phyloP scores from a whole-genome alignment of 257 asterid species.

The Primulina eburnea region DNA sequence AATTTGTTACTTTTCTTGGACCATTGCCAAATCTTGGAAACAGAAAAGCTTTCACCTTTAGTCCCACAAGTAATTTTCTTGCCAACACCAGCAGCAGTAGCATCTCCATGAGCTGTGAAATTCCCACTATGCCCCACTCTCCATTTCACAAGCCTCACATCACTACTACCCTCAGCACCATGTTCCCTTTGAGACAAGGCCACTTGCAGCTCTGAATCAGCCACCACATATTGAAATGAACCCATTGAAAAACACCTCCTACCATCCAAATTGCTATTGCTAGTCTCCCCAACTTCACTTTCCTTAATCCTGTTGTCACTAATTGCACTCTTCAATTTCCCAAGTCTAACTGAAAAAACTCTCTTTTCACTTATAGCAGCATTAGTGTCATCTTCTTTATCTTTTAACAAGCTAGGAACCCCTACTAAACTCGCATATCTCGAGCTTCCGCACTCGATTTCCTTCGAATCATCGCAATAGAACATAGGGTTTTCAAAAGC shows the following conservation, averaged over 20 bases:
- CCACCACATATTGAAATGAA: constrained; percentile 88
- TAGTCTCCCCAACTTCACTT: constrained; percentile 66
- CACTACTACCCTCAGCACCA: constrained; percentile 29
- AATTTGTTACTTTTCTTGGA: constrained; percentile 70
- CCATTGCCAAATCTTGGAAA: constrained; percentile 97
- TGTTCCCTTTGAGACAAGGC: constrained; percentile 43
- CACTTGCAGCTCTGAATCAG: constrained; percentile 77
- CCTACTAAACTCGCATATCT: constrained; percentile 27
- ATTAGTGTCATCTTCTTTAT: constrained; percentile 31
- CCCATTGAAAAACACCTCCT: constrained; percentile 99
- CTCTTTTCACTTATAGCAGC: constrained; percentile 50
- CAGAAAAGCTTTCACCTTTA: constrained; percentile 95
- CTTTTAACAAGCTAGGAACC: constrained; percentile 30
- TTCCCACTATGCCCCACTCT: constrained; percentile 48
- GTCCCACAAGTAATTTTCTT: constrained; percentile 67
- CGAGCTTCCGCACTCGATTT: constrained; percentile 40
- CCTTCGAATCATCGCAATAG: constrained; percentile 47
- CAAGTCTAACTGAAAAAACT: constrained; percentile 87
- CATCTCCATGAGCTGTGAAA: constrained; percentile 47
- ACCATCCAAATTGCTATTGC: constrained; percentile 63
- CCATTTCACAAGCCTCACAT: constrained; percentile 23
- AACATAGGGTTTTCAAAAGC: constrained; percentile 63
- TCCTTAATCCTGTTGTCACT: constrained; percentile 29
- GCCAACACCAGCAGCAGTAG: constrained; percentile 31
- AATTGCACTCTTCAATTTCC: constrained; percentile 53